A percentile compares a stretch with the other conserved stretches of the same genome.
Conservation (phyloP, 495 filamentous ascomycete genomes). For the Parathielavia hyrcaniae region DNA sequence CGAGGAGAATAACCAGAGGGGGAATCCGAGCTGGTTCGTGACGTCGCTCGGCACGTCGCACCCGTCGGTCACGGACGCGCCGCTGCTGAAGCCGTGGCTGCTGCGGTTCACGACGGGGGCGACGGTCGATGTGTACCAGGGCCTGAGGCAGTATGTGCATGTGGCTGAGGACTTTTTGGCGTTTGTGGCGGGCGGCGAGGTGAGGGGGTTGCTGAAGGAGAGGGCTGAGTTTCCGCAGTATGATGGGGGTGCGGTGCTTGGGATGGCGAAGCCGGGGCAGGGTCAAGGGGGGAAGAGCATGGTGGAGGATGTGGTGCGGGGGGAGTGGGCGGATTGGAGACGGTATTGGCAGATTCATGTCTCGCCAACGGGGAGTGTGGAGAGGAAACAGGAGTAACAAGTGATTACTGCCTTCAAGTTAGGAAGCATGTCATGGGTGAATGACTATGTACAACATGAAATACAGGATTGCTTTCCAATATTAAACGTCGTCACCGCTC, state of each 20-base stretch:
- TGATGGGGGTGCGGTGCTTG: constrained; percentile 30
- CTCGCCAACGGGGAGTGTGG: constrained; percentile 23
- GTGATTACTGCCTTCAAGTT: background rate
- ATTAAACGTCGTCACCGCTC: too few relatives aligned
- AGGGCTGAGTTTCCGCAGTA: constrained; percentile 38
- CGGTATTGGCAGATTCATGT: constrained; percentile 41
- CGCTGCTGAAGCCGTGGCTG: constrained; percentile 45
- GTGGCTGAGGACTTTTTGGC: constrained; percentile 42
- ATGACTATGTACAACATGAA: background rate
- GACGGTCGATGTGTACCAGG: constrained; percentile 37
- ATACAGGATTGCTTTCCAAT: background rate
- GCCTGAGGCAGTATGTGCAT: constrained; percentile 41
- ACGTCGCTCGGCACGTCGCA: constrained; percentile 47
- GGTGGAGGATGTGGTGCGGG: constrained; percentile 16
- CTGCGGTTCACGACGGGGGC: constrained; percentile 46
- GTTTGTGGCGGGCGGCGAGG: constrained; percentile 34
- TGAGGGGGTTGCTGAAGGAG: constrained; percentile 31
- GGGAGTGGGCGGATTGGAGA: constrained; percentile 35
- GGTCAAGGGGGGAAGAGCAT: constrained; percentile 13
- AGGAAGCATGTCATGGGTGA: too few relatives aligned
- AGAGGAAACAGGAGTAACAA: background rate
- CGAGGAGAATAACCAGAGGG: constrained; percentile 32
- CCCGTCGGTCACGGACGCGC: constrained; percentile 50
- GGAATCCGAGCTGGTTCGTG: constrained; percentile 46
- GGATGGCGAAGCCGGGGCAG: constrained; percentile 36